Evolutionary conservation across 257 asterid species (phyloP).

Genomic region (Solanum pinnatisectum): DNA sequence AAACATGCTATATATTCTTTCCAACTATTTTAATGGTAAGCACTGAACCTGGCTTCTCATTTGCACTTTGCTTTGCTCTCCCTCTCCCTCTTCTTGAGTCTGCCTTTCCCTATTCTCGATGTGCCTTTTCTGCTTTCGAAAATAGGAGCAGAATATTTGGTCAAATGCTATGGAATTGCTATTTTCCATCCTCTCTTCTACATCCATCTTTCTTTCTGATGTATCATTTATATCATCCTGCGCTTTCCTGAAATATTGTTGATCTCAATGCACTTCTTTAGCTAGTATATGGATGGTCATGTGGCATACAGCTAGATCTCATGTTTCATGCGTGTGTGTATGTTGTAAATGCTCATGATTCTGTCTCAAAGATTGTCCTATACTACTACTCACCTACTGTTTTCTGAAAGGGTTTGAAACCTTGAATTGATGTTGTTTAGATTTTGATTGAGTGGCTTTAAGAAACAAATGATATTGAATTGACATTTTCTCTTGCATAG

Average conservation of each 20-base stretch:
- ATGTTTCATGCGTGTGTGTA: background rate
- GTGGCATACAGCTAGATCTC: background rate
- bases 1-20: background rate
- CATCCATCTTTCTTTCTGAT: background rate
- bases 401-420: background rate
- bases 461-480: background rate
- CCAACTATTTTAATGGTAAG: background rate
- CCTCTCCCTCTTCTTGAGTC: background rate
- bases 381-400: background rate
- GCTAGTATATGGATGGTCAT: background rate
- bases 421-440: background rate
- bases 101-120: background rate
- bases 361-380: background rate
- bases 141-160: background rate
- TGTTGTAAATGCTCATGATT: background rate
- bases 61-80: background rate
- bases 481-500: conserved; percentile 1
- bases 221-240: background rate
- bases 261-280: background rate
- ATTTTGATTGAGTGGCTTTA: background rate
- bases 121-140: background rate
- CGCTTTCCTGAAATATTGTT: background rate
- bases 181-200: background rate
- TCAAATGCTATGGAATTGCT: background rate
- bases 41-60: background rate